phyloP scores from a whole-genome alignment of 176 grass and related monocot genomes.

The Saccharum officinarum region DNA sequence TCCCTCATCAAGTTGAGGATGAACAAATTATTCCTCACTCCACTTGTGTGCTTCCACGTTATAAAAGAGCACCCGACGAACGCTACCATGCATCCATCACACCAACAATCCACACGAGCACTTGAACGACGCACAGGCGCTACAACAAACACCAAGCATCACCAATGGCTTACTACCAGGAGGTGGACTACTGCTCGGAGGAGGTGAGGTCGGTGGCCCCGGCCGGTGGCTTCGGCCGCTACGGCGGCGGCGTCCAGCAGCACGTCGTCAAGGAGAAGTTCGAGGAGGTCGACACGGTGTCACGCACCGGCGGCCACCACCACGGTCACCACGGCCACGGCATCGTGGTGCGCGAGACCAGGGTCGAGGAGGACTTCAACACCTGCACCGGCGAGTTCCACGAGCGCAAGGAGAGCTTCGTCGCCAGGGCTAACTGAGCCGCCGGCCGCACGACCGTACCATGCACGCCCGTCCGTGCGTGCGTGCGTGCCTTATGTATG shows the following conservation, averaged over 20 bases:
- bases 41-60: conserved; percentile 11
- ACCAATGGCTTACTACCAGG: conserved; percentile 41
- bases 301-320: background rate
- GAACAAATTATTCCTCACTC: conserved; percentile 16
- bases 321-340: conserved; percentile 1
- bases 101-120: background rate
- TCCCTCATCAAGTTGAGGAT: background rate
- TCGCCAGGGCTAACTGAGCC: conserved; percentile 28
- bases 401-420: conserved; percentile 44
- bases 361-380: conserved; percentile 49
- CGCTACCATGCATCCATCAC: background rate
- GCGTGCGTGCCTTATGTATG: background rate
- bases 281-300: conserved; percentile 35
- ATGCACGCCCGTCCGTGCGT: background rate
- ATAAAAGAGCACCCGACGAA: conserved; percentile 27
- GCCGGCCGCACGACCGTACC: background rate
- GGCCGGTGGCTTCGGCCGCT: background rate
- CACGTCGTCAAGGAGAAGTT: conserved; percentile 42
- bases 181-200: conserved; percentile 50
- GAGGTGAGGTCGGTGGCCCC: conserved; percentile 48
- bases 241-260: conserved; percentile 25
- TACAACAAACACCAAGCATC: background rate
- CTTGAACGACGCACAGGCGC: background rate
- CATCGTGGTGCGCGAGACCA: conserved; percentile 33
- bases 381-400: conserved; percentile 50